These are phyloP conservation scores for Thuja plicata DNA, from an alignment of 83 land plant species.

Conservation along the genomic window DNA sequence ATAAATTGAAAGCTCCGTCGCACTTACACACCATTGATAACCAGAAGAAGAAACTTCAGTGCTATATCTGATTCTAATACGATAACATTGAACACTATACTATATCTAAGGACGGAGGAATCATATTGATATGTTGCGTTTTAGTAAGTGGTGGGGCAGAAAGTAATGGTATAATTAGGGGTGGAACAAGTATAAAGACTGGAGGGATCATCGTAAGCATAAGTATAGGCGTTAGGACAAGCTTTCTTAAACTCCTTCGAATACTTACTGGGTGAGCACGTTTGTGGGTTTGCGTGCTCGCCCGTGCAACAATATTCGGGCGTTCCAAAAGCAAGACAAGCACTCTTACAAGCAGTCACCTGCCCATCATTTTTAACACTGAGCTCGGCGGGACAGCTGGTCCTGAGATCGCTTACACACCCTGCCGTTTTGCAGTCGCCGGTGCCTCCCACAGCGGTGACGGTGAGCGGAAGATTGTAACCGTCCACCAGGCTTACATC, in stretches of 20 bases:
- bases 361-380: neutral
- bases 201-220: constrained; percentile 79
- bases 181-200: constrained; percentile 75
- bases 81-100: too few relatives aligned
- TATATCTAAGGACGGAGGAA: too few relatives aligned
- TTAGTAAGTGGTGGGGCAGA: constrained; percentile 50
- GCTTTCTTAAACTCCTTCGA: constrained; percentile 60
- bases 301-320: constrained; percentile 71
- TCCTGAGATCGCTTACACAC: constrained; percentile 19
- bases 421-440: constrained; percentile 43
- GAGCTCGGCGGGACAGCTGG: constrained; percentile 34
- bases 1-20: too few relatives aligned
- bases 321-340: constrained; percentile 35
- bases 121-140: too few relatives aligned
- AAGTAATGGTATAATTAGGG: constrained; percentile 58
- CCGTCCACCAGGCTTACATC: constrained; percentile 17
- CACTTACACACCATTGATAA: too few relatives aligned
- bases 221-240: constrained; percentile 82
- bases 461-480: neutral
- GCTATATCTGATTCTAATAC: too few relatives aligned
- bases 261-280: constrained; percentile 52
- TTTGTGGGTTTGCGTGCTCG: constrained; percentile 38
- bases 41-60: too few relatives aligned
- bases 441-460: constrained; percentile 24
- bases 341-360: constrained; percentile 42